Evolutionary conservation across 192 early-diverging fungal species (phyloP).

Genomic region (Dimargaris xerosporica): DNA sequence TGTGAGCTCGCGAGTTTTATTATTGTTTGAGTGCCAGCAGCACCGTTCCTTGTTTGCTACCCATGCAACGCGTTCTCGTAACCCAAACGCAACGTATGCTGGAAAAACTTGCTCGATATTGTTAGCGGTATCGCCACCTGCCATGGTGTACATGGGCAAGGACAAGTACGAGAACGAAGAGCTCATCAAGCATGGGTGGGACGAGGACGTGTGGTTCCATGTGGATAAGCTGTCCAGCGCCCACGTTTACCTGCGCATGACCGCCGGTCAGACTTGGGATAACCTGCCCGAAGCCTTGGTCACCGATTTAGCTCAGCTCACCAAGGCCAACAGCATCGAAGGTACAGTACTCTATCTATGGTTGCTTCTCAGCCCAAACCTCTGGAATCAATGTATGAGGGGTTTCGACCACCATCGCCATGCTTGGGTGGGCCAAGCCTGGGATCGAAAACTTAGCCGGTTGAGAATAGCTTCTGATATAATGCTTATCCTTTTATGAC

Average conservation of each 20-base stretch:
- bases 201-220: constrained; percentile 92
- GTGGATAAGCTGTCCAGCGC: constrained; percentile 95
- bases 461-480: not conserved
- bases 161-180: constrained; percentile 99
- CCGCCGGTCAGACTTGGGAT: constrained; percentile 58
- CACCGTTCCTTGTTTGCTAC: no score
- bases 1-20: no score
- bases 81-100: no score
- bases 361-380: no score
- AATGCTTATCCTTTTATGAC: not conserved
- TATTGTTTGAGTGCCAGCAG: no score
- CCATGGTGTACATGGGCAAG: constrained; percentile 90
- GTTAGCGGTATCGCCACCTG: constrained; percentile 51
- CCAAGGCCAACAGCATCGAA: constrained; percentile 95
- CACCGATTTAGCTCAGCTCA: constrained; percentile 79
- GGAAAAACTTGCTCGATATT: no score
- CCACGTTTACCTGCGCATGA: constrained; percentile 87
- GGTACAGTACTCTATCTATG: constrained; percentile 21
- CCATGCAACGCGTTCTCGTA: no score
- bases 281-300: constrained; percentile 55
- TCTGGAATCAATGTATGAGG: not conserved
- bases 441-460: not conserved
- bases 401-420: not conserved
- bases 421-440: not conserved
- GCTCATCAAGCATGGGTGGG: constrained; percentile 87